Base-by-base conservation (phyloP, 495 filamentous ascomycete species). In the Penicillium antarcticum region DNA sequence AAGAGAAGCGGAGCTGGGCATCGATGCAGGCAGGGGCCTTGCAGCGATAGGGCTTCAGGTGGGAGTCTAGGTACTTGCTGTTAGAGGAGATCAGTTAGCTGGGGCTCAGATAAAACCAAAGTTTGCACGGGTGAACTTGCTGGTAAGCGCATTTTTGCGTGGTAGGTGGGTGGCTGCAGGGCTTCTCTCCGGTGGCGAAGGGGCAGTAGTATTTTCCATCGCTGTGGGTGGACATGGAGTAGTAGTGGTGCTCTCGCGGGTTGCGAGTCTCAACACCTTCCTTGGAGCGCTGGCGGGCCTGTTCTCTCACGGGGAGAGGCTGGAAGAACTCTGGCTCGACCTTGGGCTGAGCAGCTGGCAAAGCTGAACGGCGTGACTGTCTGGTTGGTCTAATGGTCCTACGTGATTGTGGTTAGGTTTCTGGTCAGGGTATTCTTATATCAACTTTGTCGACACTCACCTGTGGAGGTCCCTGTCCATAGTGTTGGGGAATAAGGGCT, bases 91-190 rank as follows among this genome's bases (percentile, higher is more conserved):
- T 65, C 58, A 70, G 70, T 64, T 75, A 62, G 70, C 58, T 57
- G 46, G 35, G 26, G 26, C 7, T 53, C 17, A 34, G 12, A 18
- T 23, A n/a, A 11, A 8, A 45, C 49, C 42, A 38, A 33, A 42
- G 4, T 32, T 9, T 26, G 10, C 53, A 38, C n/a, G 50, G 51
- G 42, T 32, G 31, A 52, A 65, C 87, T 82, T 86, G 92, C 91
- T 95, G 89, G 69, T 96, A 97, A 71, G 94, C 92, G 83, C 91
- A 97, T 80, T 96, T 96, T 54, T 96, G 86, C 69, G 90, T 91
- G 57, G 89, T 91, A 17, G 89, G 84, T 60, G 86, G 85, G 78
- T 95, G 89, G 65, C 79, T 85, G 80, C 91, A 95, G 52, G 78
- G 82, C 36, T 84, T 71, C 53, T 88, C 78, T 66, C 81, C 82